These are phyloP conservation scores for Umbelopsis vinacea DNA, from an alignment of 192 early-diverging fungal genomes.

Conservation along the genomic window DNA sequence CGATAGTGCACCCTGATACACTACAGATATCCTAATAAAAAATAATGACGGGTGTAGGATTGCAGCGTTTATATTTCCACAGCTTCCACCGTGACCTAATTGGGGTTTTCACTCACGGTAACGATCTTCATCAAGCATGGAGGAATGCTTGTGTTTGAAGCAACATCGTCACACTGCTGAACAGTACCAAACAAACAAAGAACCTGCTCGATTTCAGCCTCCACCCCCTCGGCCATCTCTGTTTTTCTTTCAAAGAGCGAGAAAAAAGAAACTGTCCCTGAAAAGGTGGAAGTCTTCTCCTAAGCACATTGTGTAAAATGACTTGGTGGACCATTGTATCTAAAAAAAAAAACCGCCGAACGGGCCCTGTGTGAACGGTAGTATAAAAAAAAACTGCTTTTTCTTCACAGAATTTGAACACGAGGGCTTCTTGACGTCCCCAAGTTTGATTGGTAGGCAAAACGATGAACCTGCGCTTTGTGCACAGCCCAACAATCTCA, in stretches of 20 bases:
- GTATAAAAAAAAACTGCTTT: background rate
- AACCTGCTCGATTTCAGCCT: too few relatives aligned
- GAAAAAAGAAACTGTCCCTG: too few relatives aligned
- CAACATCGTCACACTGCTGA: too few relatives aligned
- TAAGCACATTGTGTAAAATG: too few relatives aligned
- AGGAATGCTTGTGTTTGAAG: background rate
- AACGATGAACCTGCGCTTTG: background rate
- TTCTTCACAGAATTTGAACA: background rate
- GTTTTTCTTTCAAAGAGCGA: too few relatives aligned
- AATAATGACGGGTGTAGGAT: background rate
- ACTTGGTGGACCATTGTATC: too few relatives aligned
- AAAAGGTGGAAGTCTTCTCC: too few relatives aligned
- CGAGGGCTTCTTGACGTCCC: background rate
- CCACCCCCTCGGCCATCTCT: too few relatives aligned
- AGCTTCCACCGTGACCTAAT: too few relatives aligned
- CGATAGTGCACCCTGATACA: background rate
- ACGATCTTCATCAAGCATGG: background rate
- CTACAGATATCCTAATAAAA: background rate
- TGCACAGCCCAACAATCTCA: background rate
- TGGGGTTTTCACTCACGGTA: too few relatives aligned
- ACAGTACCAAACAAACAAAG: too few relatives aligned
- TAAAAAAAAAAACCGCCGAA: background rate
- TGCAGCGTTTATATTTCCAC: too few relatives aligned
- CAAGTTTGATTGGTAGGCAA: background rate
- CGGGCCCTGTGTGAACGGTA: background rate